Conservation (phyloP, 2,329 filamentous ascomycete genomes). For the Boeremia lycopersici region DNA sequence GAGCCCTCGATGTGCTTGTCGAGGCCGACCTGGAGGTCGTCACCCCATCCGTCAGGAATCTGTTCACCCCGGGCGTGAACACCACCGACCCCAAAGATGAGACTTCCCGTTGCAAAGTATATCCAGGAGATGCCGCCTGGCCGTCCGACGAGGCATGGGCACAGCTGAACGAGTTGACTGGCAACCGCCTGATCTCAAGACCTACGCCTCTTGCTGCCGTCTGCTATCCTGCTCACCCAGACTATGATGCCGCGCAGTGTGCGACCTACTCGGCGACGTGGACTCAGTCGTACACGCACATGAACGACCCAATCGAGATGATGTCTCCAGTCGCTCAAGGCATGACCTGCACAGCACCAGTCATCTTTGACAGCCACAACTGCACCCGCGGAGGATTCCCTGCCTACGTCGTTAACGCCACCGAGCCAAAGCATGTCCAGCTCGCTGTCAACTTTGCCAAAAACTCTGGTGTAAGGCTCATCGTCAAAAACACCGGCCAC, state of each 20-base stretch:
- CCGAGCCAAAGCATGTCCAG: constrained; percentile 43
- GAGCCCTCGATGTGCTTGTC: constrained; percentile 15
- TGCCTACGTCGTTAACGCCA: constrained; percentile 45
- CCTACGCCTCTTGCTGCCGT: constrained; percentile 41
- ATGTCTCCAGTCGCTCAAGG: constrained; percentile 47
- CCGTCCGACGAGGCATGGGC: constrained; percentile 55
- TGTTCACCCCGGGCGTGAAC: constrained; percentile 27
- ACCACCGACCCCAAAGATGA: constrained; percentile 17
- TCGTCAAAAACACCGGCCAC: constrained; percentile 47
- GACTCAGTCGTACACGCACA: constrained; percentile 42
- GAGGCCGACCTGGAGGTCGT: constrained; percentile 31
- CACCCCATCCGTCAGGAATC: constrained; percentile 22
- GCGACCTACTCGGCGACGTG: constrained; percentile 38
- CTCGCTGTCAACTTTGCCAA: constrained; percentile 46
- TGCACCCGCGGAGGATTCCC: constrained; percentile 46
- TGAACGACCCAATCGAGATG: constrained; percentile 45
- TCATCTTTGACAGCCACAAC: constrained; percentile 42
- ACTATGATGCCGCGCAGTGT: constrained; percentile 39
- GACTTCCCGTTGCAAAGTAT: constrained; percentile 54
- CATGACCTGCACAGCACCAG: constrained; percentile 45
- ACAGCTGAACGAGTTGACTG: constrained; percentile 50
- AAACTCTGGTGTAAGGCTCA: constrained; percentile 40
- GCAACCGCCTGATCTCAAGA: constrained; percentile 32
- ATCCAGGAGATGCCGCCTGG: constrained; percentile 56
- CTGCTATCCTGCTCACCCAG: constrained; percentile 37